Conservation (phyloP, 1,139 yeast genomes). For the Sugiyamaella novakii region DNA sequence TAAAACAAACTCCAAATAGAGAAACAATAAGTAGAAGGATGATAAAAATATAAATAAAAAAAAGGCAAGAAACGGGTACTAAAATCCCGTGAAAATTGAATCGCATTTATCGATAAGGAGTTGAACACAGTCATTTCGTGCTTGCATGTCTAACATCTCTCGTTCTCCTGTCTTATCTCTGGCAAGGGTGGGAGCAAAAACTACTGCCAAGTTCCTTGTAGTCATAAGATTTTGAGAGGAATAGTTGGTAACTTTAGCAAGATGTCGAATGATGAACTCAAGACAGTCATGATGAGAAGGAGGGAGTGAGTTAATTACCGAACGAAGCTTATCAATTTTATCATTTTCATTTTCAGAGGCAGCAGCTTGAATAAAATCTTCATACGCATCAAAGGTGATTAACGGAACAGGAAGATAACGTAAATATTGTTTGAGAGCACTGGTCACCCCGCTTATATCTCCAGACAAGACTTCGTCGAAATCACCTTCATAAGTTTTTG, state of each 20-base stretch:
- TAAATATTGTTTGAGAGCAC: constrained; percentile 82
- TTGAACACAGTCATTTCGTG: constrained; percentile 78
- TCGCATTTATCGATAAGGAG: constrained; percentile 58
- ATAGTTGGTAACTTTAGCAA: constrained; percentile 43
- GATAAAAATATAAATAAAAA: constrained; percentile 1
- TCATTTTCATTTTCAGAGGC: constrained; percentile 39
- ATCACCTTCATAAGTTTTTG: constrained; percentile 32
- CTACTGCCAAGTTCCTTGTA: constrained; percentile 79
- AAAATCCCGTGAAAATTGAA: constrained; percentile 21
- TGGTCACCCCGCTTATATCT: constrained; percentile 85
- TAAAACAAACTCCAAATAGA: no score
- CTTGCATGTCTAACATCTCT: constrained; percentile 85
- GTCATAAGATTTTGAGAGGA: constrained; percentile 60
- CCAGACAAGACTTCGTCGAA: constrained; percentile 53
- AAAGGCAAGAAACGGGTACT: neutral
- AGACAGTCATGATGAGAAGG: constrained; percentile 65
- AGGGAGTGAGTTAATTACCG: constrained; percentile 56
- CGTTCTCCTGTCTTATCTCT: constrained; percentile 79
- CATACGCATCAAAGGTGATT: constrained; percentile 70
- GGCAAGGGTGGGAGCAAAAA: constrained; percentile 92
- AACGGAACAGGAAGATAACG: constrained; percentile 85
- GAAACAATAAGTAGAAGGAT: no score
- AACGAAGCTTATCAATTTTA: constrained; percentile 41
- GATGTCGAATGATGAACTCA: constrained; percentile 60
- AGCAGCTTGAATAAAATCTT: constrained; percentile 56